phyloP scores from a whole-genome alignment of 257 asterid species.

The Solanum stenotomum region DNA sequence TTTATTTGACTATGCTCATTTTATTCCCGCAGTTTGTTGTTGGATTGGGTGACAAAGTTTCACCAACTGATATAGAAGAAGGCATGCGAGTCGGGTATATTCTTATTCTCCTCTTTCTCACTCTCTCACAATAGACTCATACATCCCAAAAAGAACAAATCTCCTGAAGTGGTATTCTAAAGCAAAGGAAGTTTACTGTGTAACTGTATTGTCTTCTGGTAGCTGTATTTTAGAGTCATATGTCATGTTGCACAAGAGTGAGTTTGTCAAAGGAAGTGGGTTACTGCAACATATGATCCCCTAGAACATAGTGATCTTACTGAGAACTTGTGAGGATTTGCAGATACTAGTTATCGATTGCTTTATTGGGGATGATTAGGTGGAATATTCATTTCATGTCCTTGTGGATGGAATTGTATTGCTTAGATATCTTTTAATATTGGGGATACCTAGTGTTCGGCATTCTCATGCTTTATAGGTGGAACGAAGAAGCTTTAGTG shows the following conservation, averaged over 20 bases:
- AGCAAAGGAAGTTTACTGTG: background rate
- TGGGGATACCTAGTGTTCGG: background rate
- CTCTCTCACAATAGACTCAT: too few species aligned
- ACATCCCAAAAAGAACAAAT: background rate
- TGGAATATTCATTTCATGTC: background rate
- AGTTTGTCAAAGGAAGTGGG: background rate
- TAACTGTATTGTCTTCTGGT: background rate
- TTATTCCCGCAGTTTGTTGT: conserved; percentile 69
- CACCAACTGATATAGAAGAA: conserved; percentile 97
- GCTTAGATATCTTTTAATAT: background rate
- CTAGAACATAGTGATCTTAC: background rate
- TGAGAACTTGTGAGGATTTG: background rate
- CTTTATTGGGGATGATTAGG: background rate
- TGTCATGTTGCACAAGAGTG: background rate
- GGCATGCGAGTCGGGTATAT: conserved; percentile 97
- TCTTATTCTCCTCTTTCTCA: background rate
- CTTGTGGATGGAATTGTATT: background rate
- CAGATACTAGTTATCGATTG: background rate
- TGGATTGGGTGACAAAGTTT: conserved; percentile 92
- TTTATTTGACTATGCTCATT: conserved; percentile 4
- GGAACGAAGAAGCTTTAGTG: background rate
- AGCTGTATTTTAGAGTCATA: background rate
- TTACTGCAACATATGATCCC: background rate
- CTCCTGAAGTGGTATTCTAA: background rate
- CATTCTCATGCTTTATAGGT: background rate